Conservation (phyloP, 495 filamentous ascomycete species). For the Chaetomium fimeti region DNA sequence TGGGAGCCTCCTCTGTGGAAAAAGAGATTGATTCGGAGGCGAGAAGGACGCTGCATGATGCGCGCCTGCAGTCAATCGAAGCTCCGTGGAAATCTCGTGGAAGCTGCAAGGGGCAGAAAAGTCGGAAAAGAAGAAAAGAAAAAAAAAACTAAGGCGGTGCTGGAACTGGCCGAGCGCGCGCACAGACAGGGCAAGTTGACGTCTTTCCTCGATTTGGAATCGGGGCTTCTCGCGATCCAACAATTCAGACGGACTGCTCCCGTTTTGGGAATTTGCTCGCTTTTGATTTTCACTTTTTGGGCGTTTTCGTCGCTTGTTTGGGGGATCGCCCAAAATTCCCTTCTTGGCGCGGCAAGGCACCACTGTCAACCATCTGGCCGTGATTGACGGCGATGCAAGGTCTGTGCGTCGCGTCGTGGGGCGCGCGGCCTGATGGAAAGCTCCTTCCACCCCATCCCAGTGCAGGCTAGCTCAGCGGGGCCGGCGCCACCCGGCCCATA, state of each 20-base stretch:
- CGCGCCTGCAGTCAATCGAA: conserved; percentile 9
- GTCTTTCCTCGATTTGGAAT: neutral
- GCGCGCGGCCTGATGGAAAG: neutral
- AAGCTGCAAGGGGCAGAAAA: conserved; percentile 2
- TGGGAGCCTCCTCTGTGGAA: neutral
- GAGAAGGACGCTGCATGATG: conserved; percentile 12
- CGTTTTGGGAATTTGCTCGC: conserved; percentile 17
- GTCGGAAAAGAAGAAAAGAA: too few species aligned
- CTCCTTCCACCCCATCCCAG: conserved; percentile 6
- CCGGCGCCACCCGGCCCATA: conserved; percentile 15
- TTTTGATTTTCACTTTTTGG: conserved; percentile 17
- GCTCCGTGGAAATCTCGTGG: neutral
- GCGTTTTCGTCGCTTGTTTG: conserved; percentile 19
- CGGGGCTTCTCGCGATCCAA: conserved; percentile 14
- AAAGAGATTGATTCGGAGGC: conserved; percentile 5
- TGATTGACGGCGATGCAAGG: neutral
- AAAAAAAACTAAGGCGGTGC: neutral
- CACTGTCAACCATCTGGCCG: neutral
- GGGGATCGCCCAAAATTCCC: conserved; percentile 16
- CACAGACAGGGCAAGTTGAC: neutral
- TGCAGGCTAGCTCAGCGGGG: conserved; percentile 3
- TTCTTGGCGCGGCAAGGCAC: conserved; percentile 23
- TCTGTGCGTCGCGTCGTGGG: conserved; percentile 9
- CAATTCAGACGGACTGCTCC: conserved; percentile 10
- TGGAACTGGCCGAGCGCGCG: neutral